phyloP scores from a whole-genome alignment of 225 moss, liverwort and hornwort species.

The Neckera pumila region DNA sequence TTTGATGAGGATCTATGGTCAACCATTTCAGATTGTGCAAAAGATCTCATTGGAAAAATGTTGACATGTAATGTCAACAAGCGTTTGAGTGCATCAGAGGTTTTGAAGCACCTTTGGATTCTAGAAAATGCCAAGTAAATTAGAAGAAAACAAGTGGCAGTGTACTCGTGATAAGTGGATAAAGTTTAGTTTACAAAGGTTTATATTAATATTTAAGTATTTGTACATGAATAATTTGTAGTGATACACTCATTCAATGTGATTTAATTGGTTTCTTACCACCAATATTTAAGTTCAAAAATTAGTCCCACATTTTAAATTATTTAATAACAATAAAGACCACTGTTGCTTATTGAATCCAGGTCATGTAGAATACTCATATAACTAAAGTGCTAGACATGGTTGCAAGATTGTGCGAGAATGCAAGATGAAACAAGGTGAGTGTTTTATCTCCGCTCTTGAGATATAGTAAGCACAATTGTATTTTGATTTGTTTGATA shows the following conservation, averaged over 20 bases:
- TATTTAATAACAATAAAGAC: not conserved
- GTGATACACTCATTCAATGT: not conserved
- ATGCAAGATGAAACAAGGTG: not conserved
- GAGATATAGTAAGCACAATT: not conserved
- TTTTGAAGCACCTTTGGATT: not conserved
- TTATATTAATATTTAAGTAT: not conserved
- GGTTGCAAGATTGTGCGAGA: not conserved
- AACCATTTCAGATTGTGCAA: not conserved
- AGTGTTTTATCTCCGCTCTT: not conserved
- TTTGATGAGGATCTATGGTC: not conserved
- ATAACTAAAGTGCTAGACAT: not conserved
- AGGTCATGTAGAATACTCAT: not conserved
- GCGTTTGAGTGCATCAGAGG: not conserved
- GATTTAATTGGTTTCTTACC: not conserved
- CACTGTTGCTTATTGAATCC: not conserved
- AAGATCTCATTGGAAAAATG: not conserved
- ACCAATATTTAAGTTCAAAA: not conserved
- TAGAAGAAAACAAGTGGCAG: too few relatives aligned
- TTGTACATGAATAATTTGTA: not conserved
- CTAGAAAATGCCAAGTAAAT: not conserved
- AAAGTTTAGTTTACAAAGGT: not conserved
- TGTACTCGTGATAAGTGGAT: not conserved
- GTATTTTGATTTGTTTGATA: not conserved
- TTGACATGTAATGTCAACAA: not conserved
- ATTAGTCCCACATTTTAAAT: not conserved